Evolutionary conservation across 495 filamentous ascomycete species (phyloP).

Genomic region (Tetracladium setigerum): DNA sequence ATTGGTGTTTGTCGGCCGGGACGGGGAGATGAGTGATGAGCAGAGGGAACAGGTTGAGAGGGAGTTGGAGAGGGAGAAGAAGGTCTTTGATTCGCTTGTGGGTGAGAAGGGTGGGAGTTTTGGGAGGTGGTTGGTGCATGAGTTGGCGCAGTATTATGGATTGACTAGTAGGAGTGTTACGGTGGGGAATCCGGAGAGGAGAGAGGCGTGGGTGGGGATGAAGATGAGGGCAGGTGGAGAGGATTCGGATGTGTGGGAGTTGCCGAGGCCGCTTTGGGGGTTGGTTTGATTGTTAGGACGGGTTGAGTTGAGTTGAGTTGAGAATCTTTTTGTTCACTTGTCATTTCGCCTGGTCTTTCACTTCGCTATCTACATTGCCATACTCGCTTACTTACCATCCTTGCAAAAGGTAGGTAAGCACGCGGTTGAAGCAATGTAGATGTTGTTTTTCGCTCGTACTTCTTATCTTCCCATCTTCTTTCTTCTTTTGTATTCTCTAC

Average conservation of each 20-base stretch:
- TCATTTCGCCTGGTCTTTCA: no score
- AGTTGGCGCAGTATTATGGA: constrained; percentile 88
- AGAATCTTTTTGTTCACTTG: background rate
- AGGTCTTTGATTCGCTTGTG: constrained; percentile 69
- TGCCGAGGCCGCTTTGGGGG: constrained; percentile 54
- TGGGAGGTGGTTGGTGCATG: constrained; percentile 93
- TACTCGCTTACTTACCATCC: no score
- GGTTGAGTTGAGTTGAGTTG: constrained; percentile 3
- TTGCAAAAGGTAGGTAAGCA: no score
- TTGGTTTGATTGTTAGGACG: constrained; percentile 35
- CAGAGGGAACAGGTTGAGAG: constrained; percentile 33
- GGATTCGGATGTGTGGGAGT: constrained; percentile 26
- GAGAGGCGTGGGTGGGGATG: constrained; percentile 87
- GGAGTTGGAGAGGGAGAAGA: constrained; percentile 53
- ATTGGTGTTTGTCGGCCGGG: constrained; percentile 84
- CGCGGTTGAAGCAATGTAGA: no score
- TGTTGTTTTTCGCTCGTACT: no score
- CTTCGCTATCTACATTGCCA: no score
- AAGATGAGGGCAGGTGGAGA: constrained; percentile 26
- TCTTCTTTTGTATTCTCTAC: no score
- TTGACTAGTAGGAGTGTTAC: constrained; percentile 78
- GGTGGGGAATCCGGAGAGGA: constrained; percentile 62
- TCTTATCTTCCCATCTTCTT: no score
- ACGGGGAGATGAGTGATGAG: constrained; percentile 64
- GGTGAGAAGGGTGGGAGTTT: constrained; percentile 73